phyloP scores from a whole-genome alignment of 2,329 filamentous ascomycete genomes.

The Hypoxylon sp. region DNA sequence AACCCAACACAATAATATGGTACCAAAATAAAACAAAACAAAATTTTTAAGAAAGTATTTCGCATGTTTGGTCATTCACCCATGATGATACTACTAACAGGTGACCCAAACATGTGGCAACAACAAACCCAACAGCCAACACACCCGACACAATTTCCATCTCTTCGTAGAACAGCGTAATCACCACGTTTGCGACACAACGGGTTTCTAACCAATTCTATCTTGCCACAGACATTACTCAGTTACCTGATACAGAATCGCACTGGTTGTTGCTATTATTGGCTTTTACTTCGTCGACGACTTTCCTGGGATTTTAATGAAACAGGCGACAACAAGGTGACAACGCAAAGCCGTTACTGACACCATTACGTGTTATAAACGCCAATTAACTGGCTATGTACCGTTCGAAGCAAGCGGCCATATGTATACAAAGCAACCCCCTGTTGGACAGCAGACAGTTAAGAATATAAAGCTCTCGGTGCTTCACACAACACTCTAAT shows the following conservation, averaged over 20 bases:
- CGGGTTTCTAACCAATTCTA: slow-evolving; percentile 1
- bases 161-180: not conserved
- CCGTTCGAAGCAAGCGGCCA: not conserved
- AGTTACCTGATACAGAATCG: not conserved
- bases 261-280: not conserved
- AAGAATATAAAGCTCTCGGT: not conserved
- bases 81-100: not conserved
- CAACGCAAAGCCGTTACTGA: not conserved
- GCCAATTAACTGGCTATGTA: not conserved
- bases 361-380: slow-evolving; percentile 1
- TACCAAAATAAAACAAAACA: slow-evolving; percentile 4
- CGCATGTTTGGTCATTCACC: slow-evolving; percentile 4
- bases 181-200: not conserved
- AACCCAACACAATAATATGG: slow-evolving; percentile 8
- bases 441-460: not conserved
- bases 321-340: not conserved
- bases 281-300: not conserved
- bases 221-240: too few relatives aligned
- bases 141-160: not conserved
- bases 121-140: slow-evolving; percentile 10
- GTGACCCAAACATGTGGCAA: slow-evolving; percentile 16
- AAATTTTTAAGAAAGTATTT: not conserved
- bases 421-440: not conserved
- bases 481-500: slow-evolving; percentile 16
- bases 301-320: not conserved